Conservation (phyloP, 225 moss, liverwort and hornwort species). For the Anthoceros angustus region DNA sequence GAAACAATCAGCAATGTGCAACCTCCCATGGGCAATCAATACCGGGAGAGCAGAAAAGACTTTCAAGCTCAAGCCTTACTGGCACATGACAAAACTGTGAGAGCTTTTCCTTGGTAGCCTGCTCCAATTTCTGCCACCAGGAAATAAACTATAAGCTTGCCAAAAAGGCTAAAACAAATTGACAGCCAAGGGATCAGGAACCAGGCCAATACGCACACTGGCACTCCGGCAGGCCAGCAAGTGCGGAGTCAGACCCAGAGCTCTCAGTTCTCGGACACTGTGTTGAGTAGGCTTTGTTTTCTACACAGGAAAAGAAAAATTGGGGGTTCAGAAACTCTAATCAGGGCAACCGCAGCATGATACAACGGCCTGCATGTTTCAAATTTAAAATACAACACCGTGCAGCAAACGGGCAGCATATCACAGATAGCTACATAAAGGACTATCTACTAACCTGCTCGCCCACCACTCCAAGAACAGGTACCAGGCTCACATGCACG, state of each 20-base stretch:
- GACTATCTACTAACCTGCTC: slow-evolving; percentile 54
- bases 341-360: too few relatives aligned
- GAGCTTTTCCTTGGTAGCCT: slow-evolving; percentile 73
- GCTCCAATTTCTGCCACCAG: slow-evolving; percentile 53
- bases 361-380: too few relatives aligned
- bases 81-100: slow-evolving; percentile 84
- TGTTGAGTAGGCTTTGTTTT: slow-evolving; percentile 95
- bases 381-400: too few relatives aligned
- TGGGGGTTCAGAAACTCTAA: not conserved
- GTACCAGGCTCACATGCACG: slow-evolving; percentile 92
- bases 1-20: not conserved
- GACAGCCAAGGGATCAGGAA: not conserved
- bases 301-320: slow-evolving; percentile 12
- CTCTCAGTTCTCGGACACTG: slow-evolving; percentile 79
- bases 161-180: not conserved
- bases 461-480: slow-evolving; percentile 83
- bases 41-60: not conserved
- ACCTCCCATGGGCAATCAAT: not conserved
- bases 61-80: slow-evolving; percentile 16
- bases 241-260: slow-evolving; percentile 67
- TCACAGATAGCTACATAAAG: not conserved
- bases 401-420: too few relatives aligned
- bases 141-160: not conserved
- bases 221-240: slow-evolving; percentile 81
- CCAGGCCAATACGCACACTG: slow-evolving; percentile 23